These are phyloP conservation scores for Luffa aegyptiaca DNA, from an alignment of 306 rosid genomes.

Conservation along the genomic window DNA sequence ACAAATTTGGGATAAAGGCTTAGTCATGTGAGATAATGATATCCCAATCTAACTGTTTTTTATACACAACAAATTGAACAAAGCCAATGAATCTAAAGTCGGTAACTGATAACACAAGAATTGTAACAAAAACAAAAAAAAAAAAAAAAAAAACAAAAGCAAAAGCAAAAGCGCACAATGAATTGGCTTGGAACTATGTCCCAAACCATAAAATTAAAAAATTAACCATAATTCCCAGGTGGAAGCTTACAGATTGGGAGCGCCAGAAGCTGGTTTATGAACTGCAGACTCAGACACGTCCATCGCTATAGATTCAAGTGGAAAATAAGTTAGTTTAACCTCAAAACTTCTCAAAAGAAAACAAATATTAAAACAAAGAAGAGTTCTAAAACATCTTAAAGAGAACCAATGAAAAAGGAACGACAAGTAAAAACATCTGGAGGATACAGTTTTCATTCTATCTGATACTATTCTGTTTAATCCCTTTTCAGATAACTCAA, in stretches of 20 bases:
- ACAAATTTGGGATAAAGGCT: neutral
- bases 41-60: neutral
- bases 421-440: neutral
- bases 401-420: neutral
- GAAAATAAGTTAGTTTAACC: neutral
- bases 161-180: neutral
- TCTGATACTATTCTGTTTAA: neutral
- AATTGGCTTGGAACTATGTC: neutral
- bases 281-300: slow-evolving; percentile 52
- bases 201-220: neutral
- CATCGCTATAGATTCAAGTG: slow-evolving; percentile 38
- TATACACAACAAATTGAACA: neutral
- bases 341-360: neutral
- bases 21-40: neutral
- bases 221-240: neutral
- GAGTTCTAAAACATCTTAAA: neutral
- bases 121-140: too few relatives aligned
- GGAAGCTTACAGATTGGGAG: slow-evolving; percentile 36
- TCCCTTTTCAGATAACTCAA: neutral
- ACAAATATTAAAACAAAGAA: neutral
- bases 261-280: slow-evolving; percentile 25
- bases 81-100: neutral
- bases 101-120: neutral
- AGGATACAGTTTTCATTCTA: neutral
- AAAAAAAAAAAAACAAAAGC: too few relatives aligned